Base-by-base conservation (phyloP, 768 basidiomycete genomes). In the Saitozyma podzolica region DNA sequence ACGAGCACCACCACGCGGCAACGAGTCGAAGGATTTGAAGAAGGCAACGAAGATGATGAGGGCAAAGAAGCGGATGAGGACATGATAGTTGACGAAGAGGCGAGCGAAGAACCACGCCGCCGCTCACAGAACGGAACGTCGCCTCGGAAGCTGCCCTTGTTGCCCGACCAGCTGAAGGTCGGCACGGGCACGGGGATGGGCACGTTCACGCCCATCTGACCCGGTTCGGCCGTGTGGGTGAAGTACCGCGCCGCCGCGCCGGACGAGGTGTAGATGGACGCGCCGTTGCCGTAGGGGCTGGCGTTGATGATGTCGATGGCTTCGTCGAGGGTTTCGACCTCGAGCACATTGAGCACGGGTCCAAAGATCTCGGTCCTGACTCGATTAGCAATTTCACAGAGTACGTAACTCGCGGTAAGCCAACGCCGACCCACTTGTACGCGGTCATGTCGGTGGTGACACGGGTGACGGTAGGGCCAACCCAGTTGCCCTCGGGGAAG, bases 211-310 rank as follows among this genome's bases (percentile, higher is more conserved):
- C 93, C 94, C 70, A 97, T 85, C 65, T 81, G 92, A n/a, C 92
- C 92, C 58, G 91, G 86, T 66, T 95, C 90, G 57, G 93, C 86
- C 50, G 87, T 84, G n/a, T 82, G 83, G 80, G 96, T 93, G 64
- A 95, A 97, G 80, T 89, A 90, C 61, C 93, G 86, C 16, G 92
- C 93, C 8, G 91, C 91, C 47, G 93, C 90, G n/a, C 94, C 94
- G 10, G 89, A 90, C 80, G 94, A 90, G 13, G 94, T 97, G 78
- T 95, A 97, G 76, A 95, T 91, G n/a, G 91, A 90, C 14, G 92
- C 86, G 45, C 94, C 94, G 70, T 97, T 97, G 8, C 93, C 80
- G 63, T 70, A 69, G 66, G 68, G 8, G 43, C 95, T 96, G 61
- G 82, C 80, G 80, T 97, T 97, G 79, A 97, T 87, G 66, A 94